Base-by-base conservation (phyloP, 1,139 yeast genomes). In the Magnusiomyces fungicola region DNA sequence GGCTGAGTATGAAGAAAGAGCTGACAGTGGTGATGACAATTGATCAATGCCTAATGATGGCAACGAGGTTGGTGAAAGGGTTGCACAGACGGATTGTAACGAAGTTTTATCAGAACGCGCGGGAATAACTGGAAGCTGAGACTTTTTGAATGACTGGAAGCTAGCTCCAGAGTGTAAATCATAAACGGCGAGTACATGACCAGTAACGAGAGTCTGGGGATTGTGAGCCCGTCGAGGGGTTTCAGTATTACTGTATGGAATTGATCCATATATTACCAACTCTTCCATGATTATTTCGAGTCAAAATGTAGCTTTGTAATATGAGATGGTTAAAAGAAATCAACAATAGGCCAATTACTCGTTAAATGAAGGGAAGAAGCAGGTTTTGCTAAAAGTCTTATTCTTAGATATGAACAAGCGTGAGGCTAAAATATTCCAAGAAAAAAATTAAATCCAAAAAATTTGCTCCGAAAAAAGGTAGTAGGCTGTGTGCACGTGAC, bases 281-380 rank as follows among this genome's bases (percentile, higher is more conserved):
- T 62, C 65, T 49, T 61, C 63, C 64, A 61, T 60, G 10, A 16
- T 16, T n/a, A n/a, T n/a, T n/a, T n/a, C n/a, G n/a, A n/a, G n/a
- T n/a, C n/a, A n/a, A n/a, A n/a, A n/a, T n/a, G n/a, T n/a, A n/a
- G n/a, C n/a, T n/a, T n/a, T n/a, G n/a, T n/a, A n/a, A n/a, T n/a
- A n/a, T n/a, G n/a, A n/a, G n/a, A n/a, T n/a, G n/a, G n/a, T n/a
- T n/a, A n/a, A n/a, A n/a, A n/a, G n/a, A n/a, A n/a, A n/a, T n/a
- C n/a, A n/a, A n/a, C n/a, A n/a, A n/a, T n/a, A n/a, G n/a, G n/a
- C n/a, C n/a, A n/a, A n/a, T n/a, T n/a, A n/a, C n/a, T n/a, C n/a
- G n/a, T n/a, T n/a, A n/a, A n/a, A n/a, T n/a, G n/a, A n/a, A n/a
- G n/a, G n/a, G n/a, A n/a, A n/a, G n/a, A n/a, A n/a, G n/a, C n/a